phyloP scores from a whole-genome alignment of 169 alveolate species.

The Cryptosporidium ryanae region DNA sequence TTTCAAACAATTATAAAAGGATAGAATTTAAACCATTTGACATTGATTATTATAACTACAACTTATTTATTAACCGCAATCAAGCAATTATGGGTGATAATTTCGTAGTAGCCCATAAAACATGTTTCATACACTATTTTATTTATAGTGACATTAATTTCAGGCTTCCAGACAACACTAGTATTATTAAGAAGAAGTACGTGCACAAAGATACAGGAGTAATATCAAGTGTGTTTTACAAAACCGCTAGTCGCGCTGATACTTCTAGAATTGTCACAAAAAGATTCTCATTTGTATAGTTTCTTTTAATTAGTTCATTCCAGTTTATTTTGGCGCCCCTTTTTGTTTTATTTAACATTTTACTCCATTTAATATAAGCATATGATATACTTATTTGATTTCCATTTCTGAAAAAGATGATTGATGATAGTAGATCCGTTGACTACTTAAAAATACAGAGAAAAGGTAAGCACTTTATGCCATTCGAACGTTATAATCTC shows the following conservation, averaged over 20 bases:
- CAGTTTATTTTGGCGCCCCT: not conserved
- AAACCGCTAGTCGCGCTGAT: not conserved
- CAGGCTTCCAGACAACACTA: slow-evolving; percentile 6
- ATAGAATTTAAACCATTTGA: slow-evolving; percentile 32
- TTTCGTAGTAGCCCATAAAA: slow-evolving; percentile 48
- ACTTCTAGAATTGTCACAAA: not conserved
- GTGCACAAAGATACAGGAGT: not conserved
- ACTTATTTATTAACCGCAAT: not conserved
- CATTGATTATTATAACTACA: not conserved
- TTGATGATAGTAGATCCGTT: slow-evolving; percentile 49
- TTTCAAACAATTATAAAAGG: not conserved
- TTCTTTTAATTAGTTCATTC: not conserved
- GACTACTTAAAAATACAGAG: slow-evolving; percentile 4
- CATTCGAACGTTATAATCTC: not conserved
- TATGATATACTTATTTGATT: slow-evolving; percentile 1
- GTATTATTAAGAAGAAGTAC: not conserved
- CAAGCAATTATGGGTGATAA: slow-evolving; percentile 43
- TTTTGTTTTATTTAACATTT: not conserved
- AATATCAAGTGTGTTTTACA: not conserved
- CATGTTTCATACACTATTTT: slow-evolving; percentile 61
- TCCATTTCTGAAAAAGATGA: slow-evolving; percentile 9
- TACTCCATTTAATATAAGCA: too few species aligned
- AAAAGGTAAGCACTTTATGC: slow-evolving; percentile 43
- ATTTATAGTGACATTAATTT: slow-evolving; percentile 47
- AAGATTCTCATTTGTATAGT: slow-evolving; percentile 28